phyloP scores from a whole-genome alignment of 202 grass and related monocot genomes.

The Setaria italica region DNA sequence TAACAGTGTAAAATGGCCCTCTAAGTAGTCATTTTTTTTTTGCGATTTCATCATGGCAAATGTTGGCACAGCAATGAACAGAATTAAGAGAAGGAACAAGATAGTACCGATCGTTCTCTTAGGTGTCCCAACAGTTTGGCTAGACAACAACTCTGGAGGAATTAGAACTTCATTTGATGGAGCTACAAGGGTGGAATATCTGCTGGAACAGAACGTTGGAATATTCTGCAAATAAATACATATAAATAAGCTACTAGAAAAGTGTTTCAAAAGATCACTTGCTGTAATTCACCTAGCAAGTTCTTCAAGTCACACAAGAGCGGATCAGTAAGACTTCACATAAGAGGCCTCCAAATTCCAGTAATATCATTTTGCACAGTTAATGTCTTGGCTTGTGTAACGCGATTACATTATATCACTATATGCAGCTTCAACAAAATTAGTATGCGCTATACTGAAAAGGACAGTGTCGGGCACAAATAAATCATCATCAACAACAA shows the following conservation, averaged over 20 bases:
- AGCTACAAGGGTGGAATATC: slow-evolving; percentile 26
- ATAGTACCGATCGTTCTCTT: slow-evolving; percentile 17
- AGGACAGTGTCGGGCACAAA: background rate
- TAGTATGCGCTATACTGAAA: background rate
- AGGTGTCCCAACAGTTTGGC: slow-evolving; percentile 28
- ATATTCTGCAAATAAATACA: slow-evolving; percentile 8
- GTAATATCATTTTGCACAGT: background rate
- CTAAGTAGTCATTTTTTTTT: background rate
- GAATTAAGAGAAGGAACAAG: background rate
- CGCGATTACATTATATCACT: background rate
- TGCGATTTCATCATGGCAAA: background rate
- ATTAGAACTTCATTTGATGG: slow-evolving; percentile 31
- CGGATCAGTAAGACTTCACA: background rate
- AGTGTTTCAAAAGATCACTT: background rate
- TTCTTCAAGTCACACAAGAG: background rate
- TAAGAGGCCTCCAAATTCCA: background rate
- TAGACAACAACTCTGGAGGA: slow-evolving; percentile 30
- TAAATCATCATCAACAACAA: background rate
- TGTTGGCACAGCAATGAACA: background rate
- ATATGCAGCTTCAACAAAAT: background rate
- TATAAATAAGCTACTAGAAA: background rate
- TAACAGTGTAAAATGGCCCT: background rate
- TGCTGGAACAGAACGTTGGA: background rate
- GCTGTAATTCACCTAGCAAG: background rate
- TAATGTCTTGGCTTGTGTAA: background rate